phyloP scores from a whole-genome alignment of 768 basidiomycete species.

The Cantharellus cinnabarinus region DNA sequence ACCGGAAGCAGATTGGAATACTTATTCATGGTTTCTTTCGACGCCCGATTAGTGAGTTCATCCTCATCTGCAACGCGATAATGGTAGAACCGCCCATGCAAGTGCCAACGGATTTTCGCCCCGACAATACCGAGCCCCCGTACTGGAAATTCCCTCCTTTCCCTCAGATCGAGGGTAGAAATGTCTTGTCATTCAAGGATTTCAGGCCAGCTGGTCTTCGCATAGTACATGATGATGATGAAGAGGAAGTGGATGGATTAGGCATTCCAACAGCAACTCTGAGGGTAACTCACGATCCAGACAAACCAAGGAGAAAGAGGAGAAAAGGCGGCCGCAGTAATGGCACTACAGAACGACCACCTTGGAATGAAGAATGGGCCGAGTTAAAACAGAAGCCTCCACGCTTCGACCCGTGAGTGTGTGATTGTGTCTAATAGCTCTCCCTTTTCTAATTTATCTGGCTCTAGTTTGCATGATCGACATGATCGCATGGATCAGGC shows the following conservation, averaged over 20 bases:
- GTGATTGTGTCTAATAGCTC: neutral
- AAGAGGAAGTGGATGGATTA: slow-evolving; percentile 44
- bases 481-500: slow-evolving; percentile 40
- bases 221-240: slow-evolving; percentile 12
- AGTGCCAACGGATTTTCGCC: neutral
- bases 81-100: too few relatives aligned
- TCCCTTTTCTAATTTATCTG: neutral
- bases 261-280: slow-evolving; percentile 48
- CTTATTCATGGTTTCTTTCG: too few relatives aligned
- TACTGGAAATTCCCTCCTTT: slow-evolving; percentile 1
- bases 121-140: neutral
- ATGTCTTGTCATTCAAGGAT: slow-evolving; percentile 1
- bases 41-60: too few relatives aligned
- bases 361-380: slow-evolving; percentile 60
- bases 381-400: slow-evolving; percentile 28
- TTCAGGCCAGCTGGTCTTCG: slow-evolving; percentile 3
- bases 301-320: slow-evolving; percentile 34
- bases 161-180: neutral
- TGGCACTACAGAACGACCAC: slow-evolving; percentile 5
- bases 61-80: too few relatives aligned
- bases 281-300: slow-evolving; percentile 30
- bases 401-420: slow-evolving; percentile 30
- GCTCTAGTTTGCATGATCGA: slow-evolving; percentile 22
- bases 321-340: slow-evolving; percentile 21
- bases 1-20: too few relatives aligned